A percentile compares a stretch with the other conserved stretches of the same genome.
These are phyloP conservation scores for Backusella tarrabulga DNA, from an alignment of 192 early-diverging fungal genomes.

Conservation along the genomic window DNA sequence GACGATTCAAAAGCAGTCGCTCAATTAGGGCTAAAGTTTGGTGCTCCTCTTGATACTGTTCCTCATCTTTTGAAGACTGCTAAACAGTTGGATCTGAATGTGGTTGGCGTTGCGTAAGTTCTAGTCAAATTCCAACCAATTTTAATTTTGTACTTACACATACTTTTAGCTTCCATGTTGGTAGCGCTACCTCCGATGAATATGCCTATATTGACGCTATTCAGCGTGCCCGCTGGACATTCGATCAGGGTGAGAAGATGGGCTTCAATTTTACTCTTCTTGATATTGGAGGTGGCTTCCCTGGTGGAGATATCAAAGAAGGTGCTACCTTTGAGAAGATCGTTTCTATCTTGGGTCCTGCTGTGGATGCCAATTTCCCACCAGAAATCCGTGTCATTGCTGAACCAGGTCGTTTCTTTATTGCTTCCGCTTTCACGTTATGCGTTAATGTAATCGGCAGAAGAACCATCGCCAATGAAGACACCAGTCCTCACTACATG, in stretches of 20 bases:
- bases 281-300: conserved; percentile 96
- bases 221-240: conserved; percentile 75
- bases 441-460: conserved; percentile 93
- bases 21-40: conserved; percentile 96
- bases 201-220: conserved; percentile 90
- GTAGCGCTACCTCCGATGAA: conserved; percentile 90
- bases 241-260: conserved; percentile 77
- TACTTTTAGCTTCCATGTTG: conserved; percentile 88
- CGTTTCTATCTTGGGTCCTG: conserved; percentile 71
- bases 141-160: background rate
- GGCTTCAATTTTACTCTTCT: conserved; percentile 77
- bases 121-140: background rate
- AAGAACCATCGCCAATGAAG: conserved; percentile 56
- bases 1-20: conserved; percentile 94
- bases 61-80: conserved; percentile 73
- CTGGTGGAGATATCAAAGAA: conserved; percentile 67
- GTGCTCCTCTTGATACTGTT: conserved; percentile 75
- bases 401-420: conserved; percentile 98
- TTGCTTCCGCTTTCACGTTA: conserved; percentile 90
- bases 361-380: conserved; percentile 81
- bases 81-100: conserved; percentile 74
- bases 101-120: conserved; percentile 73
- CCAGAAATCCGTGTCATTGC: conserved; percentile 91
- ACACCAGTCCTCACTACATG: conserved; percentile 44
- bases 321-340: conserved; percentile 87